Evolutionary conservation across 805 yeast species (phyloP).

Genomic region (Barnettozyma vustinii): DNA sequence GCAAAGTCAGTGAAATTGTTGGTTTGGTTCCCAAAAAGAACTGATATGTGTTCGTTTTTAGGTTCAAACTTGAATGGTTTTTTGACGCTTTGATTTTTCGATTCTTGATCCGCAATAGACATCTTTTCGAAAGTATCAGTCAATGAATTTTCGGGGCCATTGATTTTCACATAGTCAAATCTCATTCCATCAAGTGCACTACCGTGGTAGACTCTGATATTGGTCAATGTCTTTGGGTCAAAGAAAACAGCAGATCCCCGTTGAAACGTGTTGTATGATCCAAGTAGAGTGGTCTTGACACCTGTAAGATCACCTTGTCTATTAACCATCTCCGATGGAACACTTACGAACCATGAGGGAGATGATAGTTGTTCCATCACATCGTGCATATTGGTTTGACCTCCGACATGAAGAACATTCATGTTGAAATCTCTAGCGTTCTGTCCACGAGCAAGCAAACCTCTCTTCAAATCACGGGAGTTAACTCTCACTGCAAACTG

Average conservation of each 20-base stretch:
- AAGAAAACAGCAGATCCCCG: slow-evolving; percentile 27
- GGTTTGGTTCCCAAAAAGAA: slow-evolving; percentile 49
- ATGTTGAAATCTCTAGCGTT: slow-evolving; percentile 36
- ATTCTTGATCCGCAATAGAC: slow-evolving; percentile 3
- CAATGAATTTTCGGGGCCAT: slow-evolving; percentile 22
- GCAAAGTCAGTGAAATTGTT: slow-evolving; percentile 48
- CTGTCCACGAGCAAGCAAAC: slow-evolving; percentile 28
- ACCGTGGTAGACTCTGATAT: slow-evolving; percentile 67
- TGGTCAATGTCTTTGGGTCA: slow-evolving; percentile 35
- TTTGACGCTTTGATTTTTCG: background rate
- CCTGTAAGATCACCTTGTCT: slow-evolving; percentile 32
- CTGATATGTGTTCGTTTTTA: slow-evolving; percentile 4
- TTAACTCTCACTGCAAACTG: slow-evolving; percentile 46
- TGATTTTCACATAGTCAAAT: slow-evolving; percentile 27
- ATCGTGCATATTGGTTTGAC: slow-evolving; percentile 47
- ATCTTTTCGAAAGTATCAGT: slow-evolving; percentile 19
- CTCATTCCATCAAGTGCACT: slow-evolving; percentile 78
- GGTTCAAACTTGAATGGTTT: background rate
- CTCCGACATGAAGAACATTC: slow-evolving; percentile 52
- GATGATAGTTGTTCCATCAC: slow-evolving; percentile 34
- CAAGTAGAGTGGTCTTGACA: slow-evolving; percentile 33
- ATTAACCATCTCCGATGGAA: slow-evolving; percentile 28
- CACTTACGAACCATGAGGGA: slow-evolving; percentile 10
- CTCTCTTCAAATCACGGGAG: slow-evolving; percentile 37
- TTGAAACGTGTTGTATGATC: slow-evolving; percentile 15